Conservation (phyloP, 768 basidiomycete species). For the Clitopilus passeckerianus region DNA sequence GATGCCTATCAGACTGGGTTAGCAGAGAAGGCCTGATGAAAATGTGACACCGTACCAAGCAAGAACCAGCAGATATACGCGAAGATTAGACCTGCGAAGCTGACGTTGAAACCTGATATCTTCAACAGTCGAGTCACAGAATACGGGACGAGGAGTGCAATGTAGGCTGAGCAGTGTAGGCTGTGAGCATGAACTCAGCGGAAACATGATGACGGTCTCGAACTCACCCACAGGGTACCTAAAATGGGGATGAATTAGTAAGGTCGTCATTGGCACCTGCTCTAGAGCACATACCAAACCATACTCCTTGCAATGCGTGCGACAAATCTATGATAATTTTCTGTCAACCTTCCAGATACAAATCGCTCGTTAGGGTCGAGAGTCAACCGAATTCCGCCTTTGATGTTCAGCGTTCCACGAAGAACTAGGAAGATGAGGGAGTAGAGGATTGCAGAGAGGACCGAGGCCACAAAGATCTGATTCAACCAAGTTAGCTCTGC, state of each 20-base stretch:
- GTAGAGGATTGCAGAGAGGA: conserved; percentile 53
- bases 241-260: conserved; percentile 5
- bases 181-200: conserved; percentile 2
- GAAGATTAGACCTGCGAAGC: conserved; percentile 42
- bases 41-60: conserved; percentile 37
- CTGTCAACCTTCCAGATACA: conserved; percentile 24
- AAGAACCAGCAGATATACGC: conserved; percentile 43
- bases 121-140: conserved; percentile 43
- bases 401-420: conserved; percentile 48
- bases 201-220: neutral
- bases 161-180: conserved; percentile 41
- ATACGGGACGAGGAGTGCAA: conserved; percentile 54
- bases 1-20: conserved; percentile 36
- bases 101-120: conserved; percentile 43
- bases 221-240: conserved; percentile 60
- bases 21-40: neutral
- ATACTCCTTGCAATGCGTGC: conserved; percentile 59
- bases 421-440: conserved; percentile 58
- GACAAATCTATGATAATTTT: conserved; percentile 59
- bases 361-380: conserved; percentile 43
- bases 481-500: neutral
- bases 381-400: conserved; percentile 45
- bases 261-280: neutral
- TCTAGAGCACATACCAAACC: conserved; percentile 50
- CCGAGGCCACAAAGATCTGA: conserved; percentile 55